These are phyloP conservation scores for Arxiozyma slooffiae DNA, from an alignment of 1,139 yeast species.

Conservation along the genomic window DNA sequence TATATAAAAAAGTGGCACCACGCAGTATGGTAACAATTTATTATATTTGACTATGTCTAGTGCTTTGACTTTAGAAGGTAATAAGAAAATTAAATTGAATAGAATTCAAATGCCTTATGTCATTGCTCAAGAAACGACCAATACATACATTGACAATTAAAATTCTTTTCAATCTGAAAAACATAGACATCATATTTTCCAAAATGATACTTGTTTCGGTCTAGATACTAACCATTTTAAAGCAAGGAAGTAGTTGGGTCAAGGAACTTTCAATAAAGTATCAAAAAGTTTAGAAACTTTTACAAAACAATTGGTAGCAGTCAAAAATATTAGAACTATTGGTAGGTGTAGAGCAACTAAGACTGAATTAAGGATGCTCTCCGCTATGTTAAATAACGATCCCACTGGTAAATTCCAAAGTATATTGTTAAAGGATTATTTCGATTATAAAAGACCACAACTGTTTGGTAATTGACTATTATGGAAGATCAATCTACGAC, in stretches of 20 bases:
- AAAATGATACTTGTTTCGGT: constrained; percentile 43
- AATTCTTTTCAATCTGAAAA: constrained; percentile 40
- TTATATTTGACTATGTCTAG: constrained; percentile 28
- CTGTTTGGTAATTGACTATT: constrained; percentile 81
- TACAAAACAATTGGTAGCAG: constrained; percentile 62
- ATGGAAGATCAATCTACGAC: constrained; percentile 80
- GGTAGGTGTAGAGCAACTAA: constrained; percentile 78
- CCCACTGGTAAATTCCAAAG: constrained; percentile 27
- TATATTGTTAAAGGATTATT: constrained; percentile 57
- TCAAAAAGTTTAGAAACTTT: constrained; percentile 56
- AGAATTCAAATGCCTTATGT: background rate
- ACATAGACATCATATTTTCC: constrained; percentile 75
- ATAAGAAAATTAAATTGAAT: constrained; percentile 20
- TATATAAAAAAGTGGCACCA: background rate
- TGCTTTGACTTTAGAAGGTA: constrained; percentile 25
- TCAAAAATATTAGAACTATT: constrained; percentile 76
- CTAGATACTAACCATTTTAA: constrained; percentile 55
- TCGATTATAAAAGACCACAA: constrained; percentile 91
- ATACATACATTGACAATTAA: background rate
- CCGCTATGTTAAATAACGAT: constrained; percentile 66
- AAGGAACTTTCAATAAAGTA: constrained; percentile 97
- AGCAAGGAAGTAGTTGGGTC: constrained; percentile 68
- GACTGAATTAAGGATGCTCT: constrained; percentile 64
- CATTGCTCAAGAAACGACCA: background rate
- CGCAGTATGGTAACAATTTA: constrained; percentile 27